These are phyloP conservation scores for Gyrodon lividus DNA, from an alignment of 768 basidiomycete species.

Conservation along the genomic window DNA sequence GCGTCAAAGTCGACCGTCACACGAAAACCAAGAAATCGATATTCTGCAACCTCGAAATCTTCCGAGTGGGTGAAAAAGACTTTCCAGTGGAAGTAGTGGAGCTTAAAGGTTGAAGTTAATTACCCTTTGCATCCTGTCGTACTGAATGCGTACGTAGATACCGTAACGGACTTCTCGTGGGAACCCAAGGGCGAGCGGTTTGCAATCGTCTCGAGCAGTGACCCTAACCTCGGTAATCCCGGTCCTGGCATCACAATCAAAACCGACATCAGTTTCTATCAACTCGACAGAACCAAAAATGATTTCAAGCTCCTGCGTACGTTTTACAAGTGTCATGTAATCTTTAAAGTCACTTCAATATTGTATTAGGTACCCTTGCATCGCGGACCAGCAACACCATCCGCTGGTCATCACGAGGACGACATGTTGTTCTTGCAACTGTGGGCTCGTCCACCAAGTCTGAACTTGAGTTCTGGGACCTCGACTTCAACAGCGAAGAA, in stretches of 20 bases:
- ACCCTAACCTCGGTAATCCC: slow-evolving; percentile 89
- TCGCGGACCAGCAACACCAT: slow-evolving; percentile 89
- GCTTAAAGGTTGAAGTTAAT: slow-evolving; percentile 69
- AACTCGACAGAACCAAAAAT: slow-evolving; percentile 87
- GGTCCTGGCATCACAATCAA: slow-evolving; percentile 93
- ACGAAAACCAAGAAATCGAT: slow-evolving; percentile 98
- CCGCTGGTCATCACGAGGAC: slow-evolving; percentile 94
- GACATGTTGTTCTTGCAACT: slow-evolving; percentile 93
- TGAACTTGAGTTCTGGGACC: slow-evolving; percentile 98
- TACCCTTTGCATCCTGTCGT: not conserved
- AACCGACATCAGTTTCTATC: slow-evolving; percentile 95
- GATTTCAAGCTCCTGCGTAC: slow-evolving; percentile 89
- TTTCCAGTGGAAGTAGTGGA: slow-evolving; percentile 97
- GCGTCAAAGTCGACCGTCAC: slow-evolving; percentile 98
- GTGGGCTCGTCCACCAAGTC: slow-evolving; percentile 95
- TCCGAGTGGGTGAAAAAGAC: slow-evolving; percentile 96
- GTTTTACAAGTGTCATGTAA: slow-evolving; percentile 25
- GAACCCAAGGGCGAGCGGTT: slow-evolving; percentile 98
- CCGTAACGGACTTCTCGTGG: slow-evolving; percentile 96
- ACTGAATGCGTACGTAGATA: slow-evolving; percentile 51
- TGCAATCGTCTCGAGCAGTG: slow-evolving; percentile 90
- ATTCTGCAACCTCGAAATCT: slow-evolving; percentile 97
- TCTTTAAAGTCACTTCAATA: slow-evolving; percentile 6
- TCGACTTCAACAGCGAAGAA: slow-evolving; percentile 79
- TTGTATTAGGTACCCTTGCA: slow-evolving; percentile 62